Base-by-base conservation (phyloP, 2,329 filamentous ascomycete genomes). In the Pyricularia sp. region DNA sequence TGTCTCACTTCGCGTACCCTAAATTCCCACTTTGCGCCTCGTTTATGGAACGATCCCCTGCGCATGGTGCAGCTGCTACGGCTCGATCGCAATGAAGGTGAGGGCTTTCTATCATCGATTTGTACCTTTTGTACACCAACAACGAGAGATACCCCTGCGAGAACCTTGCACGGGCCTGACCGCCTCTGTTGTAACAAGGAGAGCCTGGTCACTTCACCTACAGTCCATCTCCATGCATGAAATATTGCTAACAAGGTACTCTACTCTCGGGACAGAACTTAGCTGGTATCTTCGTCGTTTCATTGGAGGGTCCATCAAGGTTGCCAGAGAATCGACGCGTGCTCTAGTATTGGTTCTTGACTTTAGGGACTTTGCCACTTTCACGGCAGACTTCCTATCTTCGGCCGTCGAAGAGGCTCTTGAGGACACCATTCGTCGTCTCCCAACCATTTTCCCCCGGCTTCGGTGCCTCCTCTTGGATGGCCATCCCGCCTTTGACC, bases 41-140 rank as follows among this genome's bases (percentile, higher is more conserved):
- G 78, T 4, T 75, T 88, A 23, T 88, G 85, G 86, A 78, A 78
- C 70, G 81, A 87, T 72, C 79, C 85, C 12, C 73, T 86, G 23
- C 73, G 76, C 23, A 74, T 78, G 1, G 77, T 78, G 28, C 77
- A 79, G 70, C 74, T 71, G 1, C 75, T 81, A 10, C 80, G 81
- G 6, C 73, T 84, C 28, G 78, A 82, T 69, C 79, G 80, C 14
- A 79, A 79, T 71, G 76, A 73, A 17, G 72, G 74, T 72, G 70
- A 69, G 73, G 67, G 65, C 10, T 25, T 50, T n/a, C 20, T 1
- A 50, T 9, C 11, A 2, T 50, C 20, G 20, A 50, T n/a, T 50
- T 50, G 17, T n/a, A n/a, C 42, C 42, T 14, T 12, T 14, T 36
- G 33, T 50, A n/a, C 20, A 50, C 17, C 2, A 7, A 50, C 14